Evolutionary conservation across 1,139 yeast genomes (phyloP).

Genomic region (Lodderomyces parapsilosis): DNA sequence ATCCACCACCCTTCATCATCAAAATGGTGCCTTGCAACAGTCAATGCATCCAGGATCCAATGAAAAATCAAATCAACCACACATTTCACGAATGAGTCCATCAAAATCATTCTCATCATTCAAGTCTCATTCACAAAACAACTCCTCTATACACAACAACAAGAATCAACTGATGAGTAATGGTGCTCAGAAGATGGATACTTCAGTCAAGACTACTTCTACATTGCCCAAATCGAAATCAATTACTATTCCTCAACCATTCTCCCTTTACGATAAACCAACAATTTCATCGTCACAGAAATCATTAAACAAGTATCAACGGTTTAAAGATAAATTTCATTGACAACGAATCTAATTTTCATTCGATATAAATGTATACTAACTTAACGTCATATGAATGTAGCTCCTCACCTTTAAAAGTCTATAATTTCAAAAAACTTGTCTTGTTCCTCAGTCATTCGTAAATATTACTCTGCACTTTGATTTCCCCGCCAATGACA

Average conservation of each 20-base stretch:
- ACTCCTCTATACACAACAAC: no score
- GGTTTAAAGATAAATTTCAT: slow-evolving; percentile 29
- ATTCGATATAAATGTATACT: no score
- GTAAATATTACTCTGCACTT: slow-evolving; percentile 43
- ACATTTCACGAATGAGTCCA: slow-evolving; percentile 11
- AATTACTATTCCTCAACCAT: slow-evolving; percentile 23
- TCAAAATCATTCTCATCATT: slow-evolving; percentile 11
- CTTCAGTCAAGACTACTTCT: not conserved
- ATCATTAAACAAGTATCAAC: slow-evolving; percentile 29
- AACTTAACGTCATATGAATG: no score
- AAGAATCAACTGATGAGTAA: not conserved
- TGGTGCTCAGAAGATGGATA: not conserved
- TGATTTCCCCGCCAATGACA: slow-evolving; percentile 43
- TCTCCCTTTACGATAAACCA: slow-evolving; percentile 39
- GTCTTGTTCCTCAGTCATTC: slow-evolving; percentile 11
- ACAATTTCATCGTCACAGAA: slow-evolving; percentile 49
- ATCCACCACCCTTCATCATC: slow-evolving; percentile 4
- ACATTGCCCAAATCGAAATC: slow-evolving; percentile 13
- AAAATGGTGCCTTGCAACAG: not conserved
- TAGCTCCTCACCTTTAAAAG: not conserved
- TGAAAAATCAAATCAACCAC: slow-evolving; percentile 5
- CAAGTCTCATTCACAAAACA: no score
- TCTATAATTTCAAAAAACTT: not conserved
- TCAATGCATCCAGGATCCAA: not conserved
- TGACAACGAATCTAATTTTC: slow-evolving; percentile 13